Conservation (phyloP, 768 basidiomycete genomes). For the Clitopilus hobsonii region DNA sequence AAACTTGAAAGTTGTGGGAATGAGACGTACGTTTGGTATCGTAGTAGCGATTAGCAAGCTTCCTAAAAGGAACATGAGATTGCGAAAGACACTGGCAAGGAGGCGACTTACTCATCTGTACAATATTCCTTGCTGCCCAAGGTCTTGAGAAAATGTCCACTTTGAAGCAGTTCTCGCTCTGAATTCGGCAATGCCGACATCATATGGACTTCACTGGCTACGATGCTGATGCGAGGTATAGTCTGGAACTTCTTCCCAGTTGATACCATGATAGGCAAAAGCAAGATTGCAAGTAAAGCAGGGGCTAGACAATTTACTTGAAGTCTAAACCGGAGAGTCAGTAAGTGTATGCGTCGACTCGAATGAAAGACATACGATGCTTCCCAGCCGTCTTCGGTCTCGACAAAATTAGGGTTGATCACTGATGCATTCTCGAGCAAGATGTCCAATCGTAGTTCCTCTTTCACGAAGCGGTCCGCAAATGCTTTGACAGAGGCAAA, state of each 20-base stretch:
- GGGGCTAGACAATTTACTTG: slow-evolving; percentile 44
- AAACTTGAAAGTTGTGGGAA: no score
- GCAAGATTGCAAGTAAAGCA: slow-evolving; percentile 32
- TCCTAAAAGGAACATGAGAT: background rate
- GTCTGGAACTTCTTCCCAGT: slow-evolving; percentile 28
- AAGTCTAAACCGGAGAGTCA: slow-evolving; percentile 22
- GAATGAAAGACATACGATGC: slow-evolving; percentile 22
- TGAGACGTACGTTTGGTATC: no score
- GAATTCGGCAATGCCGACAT: slow-evolving; percentile 19
- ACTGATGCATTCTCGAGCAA: slow-evolving; percentile 41
- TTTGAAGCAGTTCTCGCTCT: slow-evolving; percentile 16
- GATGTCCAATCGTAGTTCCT: slow-evolving; percentile 33
- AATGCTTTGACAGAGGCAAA: slow-evolving; percentile 38
- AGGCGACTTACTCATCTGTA: slow-evolving; percentile 17
- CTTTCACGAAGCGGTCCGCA: slow-evolving; percentile 25
- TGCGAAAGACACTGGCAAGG: no score
- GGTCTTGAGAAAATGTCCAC: slow-evolving; percentile 22
- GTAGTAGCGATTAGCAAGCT: no score
- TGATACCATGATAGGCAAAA: slow-evolving; percentile 37
- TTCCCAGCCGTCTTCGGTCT: slow-evolving; percentile 43
- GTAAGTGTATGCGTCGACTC: background rate
- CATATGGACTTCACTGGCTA: slow-evolving; percentile 39
- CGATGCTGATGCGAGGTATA: slow-evolving; percentile 33
- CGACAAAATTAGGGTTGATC: slow-evolving; percentile 4
- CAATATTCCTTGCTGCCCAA: slow-evolving; percentile 27